Evolutionary conservation across 2,329 filamentous ascomycete species (phyloP).

Genomic region (Diaporthe citrichinensis): DNA sequence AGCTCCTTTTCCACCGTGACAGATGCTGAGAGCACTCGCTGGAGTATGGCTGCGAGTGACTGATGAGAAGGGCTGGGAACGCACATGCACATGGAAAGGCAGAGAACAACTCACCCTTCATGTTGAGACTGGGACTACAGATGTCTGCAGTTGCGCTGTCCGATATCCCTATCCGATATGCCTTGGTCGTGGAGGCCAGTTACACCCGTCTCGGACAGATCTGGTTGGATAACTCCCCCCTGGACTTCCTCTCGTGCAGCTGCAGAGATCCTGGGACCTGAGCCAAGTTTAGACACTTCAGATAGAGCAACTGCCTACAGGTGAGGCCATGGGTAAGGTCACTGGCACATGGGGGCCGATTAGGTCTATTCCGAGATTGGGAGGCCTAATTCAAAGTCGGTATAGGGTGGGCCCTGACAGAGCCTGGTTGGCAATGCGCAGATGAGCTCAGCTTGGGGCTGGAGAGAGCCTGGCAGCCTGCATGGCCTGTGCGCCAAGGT

Average conservation of each 20-base stretch:
- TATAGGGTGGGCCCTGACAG: conserved; percentile 4
- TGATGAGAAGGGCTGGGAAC: conserved; percentile 30
- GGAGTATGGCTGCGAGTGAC: conserved; percentile 79
- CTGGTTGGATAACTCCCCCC: background rate
- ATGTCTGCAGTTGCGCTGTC: background rate
- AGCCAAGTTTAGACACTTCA: conserved; percentile 1
- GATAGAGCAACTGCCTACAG: background rate
- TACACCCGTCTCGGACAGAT: background rate
- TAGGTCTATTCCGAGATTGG: conserved; percentile 10
- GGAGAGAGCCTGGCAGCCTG: conserved; percentile 11
- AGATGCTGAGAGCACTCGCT: conserved; percentile 94
- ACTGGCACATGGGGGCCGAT: conserved; percentile 15
- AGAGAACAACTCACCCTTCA: conserved; percentile 54
- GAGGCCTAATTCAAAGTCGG: background rate
- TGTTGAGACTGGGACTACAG: conserved; percentile 36
- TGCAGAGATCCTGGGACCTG: background rate
- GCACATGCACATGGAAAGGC: background rate
- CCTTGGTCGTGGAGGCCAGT: background rate
- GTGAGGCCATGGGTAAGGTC: conserved; percentile 2
- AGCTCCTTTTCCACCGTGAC: conserved; percentile 94
- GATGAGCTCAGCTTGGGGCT: background rate
- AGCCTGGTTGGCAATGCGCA: background rate
- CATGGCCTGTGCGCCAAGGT: background rate
- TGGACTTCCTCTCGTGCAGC: background rate
- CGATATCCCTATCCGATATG: background rate